Percentiles rank a stretch among this genome's conserved stretches.
These are phyloP conservation scores for Crucibulum laeve DNA, from an alignment of 768 basidiomycete species.

Conservation along the genomic window DNA sequence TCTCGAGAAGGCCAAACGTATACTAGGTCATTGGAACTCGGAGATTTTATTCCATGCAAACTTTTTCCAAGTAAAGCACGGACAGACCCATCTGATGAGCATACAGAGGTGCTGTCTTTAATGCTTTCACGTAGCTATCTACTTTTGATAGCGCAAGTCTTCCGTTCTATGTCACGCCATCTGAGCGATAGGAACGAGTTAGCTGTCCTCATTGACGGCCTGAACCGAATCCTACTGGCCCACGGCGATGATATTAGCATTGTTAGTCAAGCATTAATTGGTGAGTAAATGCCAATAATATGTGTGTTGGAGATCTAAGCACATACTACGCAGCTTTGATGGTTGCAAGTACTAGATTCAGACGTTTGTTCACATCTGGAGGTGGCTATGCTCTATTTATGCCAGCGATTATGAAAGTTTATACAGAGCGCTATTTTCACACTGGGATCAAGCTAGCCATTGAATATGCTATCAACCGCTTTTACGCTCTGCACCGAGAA, in stretches of 20 bases:
- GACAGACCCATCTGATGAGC: slow-evolving; percentile 10
- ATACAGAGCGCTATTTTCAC: slow-evolving; percentile 55
- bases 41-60: slow-evolving; percentile 44
- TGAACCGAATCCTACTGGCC: slow-evolving; percentile 62
- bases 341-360: slow-evolving; percentile 73
- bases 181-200: slow-evolving; percentile 68
- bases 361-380: slow-evolving; percentile 68
- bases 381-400: slow-evolving; percentile 75
- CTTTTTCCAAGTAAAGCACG: slow-evolving; percentile 1
- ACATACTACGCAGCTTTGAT: slow-evolving; percentile 45
- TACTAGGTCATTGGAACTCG: slow-evolving; percentile 31
- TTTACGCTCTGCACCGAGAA: slow-evolving; percentile 70
- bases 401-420: slow-evolving; percentile 66
- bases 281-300: slow-evolving; percentile 30
- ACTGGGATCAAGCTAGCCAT: slow-evolving; percentile 60
- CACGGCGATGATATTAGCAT: slow-evolving; percentile 77
- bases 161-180: slow-evolving; percentile 68
- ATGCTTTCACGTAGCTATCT: slow-evolving; percentile 66
- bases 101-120: slow-evolving; percentile 45
- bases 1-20: slow-evolving; percentile 24
- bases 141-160: slow-evolving; percentile 63
- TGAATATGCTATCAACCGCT: slow-evolving; percentile 67
- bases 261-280: slow-evolving; percentile 68
- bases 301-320: background rate
- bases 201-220: slow-evolving; percentile 59